A percentile compares a stretch with the other conserved stretches of the same genome.
phyloP scores from a whole-genome alignment of 164 flowering plant genomes.

The Magnolia officinalis region DNA sequence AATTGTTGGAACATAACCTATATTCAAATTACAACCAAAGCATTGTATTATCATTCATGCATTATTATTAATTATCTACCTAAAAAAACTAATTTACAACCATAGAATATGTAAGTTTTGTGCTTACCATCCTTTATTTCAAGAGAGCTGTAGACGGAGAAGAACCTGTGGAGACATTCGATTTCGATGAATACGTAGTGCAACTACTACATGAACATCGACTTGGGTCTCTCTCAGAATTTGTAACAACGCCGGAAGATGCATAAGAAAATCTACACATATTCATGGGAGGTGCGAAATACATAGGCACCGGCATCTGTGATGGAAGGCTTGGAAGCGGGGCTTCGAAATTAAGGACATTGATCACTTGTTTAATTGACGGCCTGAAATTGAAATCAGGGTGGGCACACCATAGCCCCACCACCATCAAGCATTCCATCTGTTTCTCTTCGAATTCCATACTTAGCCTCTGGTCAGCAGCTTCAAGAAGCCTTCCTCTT shows the following conservation, averaged over 20 bases:
- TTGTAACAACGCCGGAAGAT: slow-evolving; percentile 5
- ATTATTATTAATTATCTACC: no score
- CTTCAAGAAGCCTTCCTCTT: slow-evolving; percentile 27
- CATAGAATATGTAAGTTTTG: no score
- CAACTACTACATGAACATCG: slow-evolving; percentile 11
- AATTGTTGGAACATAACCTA: no score
- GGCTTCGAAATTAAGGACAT: slow-evolving; percentile 28
- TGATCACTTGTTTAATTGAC: slow-evolving; percentile 26
- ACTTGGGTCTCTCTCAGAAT: slow-evolving; percentile 13
- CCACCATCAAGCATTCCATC: slow-evolving; percentile 28
- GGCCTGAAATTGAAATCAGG: slow-evolving; percentile 29
- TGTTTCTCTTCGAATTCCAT: slow-evolving; percentile 21
- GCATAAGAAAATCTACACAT: slow-evolving; percentile 1
- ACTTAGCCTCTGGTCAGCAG: slow-evolving; percentile 26
- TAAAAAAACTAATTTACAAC: no score
- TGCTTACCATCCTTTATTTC: no score
- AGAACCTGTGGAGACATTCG: slow-evolving; percentile 6
- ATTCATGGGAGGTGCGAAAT: slow-evolving; percentile 14
- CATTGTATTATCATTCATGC: no score
- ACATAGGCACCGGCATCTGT: slow-evolving; percentile 28
- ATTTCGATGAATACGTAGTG: slow-evolving; percentile 1
- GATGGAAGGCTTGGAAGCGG: slow-evolving; percentile 29
- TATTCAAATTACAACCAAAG: no score
- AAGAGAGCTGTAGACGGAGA: slow-evolving; percentile 6
- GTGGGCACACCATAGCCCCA: slow-evolving; percentile 41